Base-by-base conservation (phyloP, 805 yeast genomes). In the Wickerhamomyces chaumierensis region DNA sequence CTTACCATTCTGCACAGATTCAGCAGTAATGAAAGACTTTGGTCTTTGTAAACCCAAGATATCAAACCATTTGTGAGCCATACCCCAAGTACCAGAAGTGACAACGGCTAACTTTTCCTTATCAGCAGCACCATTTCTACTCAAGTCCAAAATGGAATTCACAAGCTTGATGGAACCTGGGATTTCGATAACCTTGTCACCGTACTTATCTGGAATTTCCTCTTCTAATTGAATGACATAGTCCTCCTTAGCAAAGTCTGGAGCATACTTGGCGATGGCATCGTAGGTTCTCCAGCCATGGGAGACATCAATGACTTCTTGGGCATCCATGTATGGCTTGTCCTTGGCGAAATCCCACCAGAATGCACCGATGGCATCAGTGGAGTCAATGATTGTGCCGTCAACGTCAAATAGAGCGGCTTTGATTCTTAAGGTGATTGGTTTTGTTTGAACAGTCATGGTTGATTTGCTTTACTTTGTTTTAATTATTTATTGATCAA, bases 231-330 rank as follows among this genome's bases (percentile, higher is more conserved):
- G 69, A 40, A 77, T 69, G 21, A 75, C 81, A 55, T 72, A 73
- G 48, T 74, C 78, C 39, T 58, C 73, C 43, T 66, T 64, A 36
- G 85, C 87, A 53, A 71, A 73, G 57, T 80, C 80, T 37, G 90
- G 87, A 41, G 83, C 75, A 69, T 75, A 77, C 56, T 73, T 71
- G 47, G 71, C 69, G 53, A 82, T 75, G 35, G 81, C 80, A 53
- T 84, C 94, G 51, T 72, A 75, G 29, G 90, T 82, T 62, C 94
- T 73, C 62, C 83, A 77, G 27, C 94, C 94, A 61, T 84, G 94
- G 28, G 81, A 72, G 39, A 79, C 73, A 58, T 76, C 72, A 56
- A 81, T 75, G 40, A 83, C 80, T 50, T 79, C 76, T 46, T 76
- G 78, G 14, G 86, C 78, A 58, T 79, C 75, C 43, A 79, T 74